Conservation (phyloP, 2,329 filamentous ascomycete genomes). For the Emergomyces orientalis region DNA sequence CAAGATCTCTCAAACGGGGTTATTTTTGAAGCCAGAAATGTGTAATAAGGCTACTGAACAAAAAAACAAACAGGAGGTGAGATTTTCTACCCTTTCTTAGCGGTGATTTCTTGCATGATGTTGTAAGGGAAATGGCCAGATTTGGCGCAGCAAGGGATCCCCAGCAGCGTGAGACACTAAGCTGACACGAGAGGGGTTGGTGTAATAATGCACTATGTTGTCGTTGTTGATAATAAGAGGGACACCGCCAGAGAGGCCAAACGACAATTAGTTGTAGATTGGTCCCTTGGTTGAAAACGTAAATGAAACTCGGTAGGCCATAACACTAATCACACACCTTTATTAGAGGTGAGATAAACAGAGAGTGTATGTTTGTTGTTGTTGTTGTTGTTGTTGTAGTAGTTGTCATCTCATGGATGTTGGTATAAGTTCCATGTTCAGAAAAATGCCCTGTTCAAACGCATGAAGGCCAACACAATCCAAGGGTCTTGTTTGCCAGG, state of each 20-base stretch:
- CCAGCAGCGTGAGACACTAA: background rate
- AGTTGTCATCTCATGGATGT: background rate
- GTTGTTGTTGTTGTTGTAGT: background rate
- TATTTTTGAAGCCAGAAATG: background rate
- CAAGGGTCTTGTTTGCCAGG: background rate
- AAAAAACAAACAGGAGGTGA: background rate
- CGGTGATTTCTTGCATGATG: background rate
- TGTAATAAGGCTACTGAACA: background rate
- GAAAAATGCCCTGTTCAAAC: background rate
- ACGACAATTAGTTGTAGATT: background rate
- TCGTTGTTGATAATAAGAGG: background rate
- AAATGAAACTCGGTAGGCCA: background rate
- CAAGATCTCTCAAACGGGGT: background rate
- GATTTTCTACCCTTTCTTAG: background rate
- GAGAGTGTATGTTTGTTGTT: too few relatives aligned
- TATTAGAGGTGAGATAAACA: too few relatives aligned
- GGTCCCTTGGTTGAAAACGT: background rate
- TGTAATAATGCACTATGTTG: background rate
- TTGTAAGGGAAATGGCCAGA: background rate
- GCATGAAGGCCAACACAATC: background rate
- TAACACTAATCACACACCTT: background rate
- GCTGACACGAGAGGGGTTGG: background rate
- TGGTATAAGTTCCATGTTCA: background rate
- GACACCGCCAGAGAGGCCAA: background rate
- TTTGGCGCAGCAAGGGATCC: background rate